Evolutionary conservation across 192 early-diverging fungal species (phyloP), one percentile per base, ranked within the genome.

Genomic region (Endogone sp.): DNA sequence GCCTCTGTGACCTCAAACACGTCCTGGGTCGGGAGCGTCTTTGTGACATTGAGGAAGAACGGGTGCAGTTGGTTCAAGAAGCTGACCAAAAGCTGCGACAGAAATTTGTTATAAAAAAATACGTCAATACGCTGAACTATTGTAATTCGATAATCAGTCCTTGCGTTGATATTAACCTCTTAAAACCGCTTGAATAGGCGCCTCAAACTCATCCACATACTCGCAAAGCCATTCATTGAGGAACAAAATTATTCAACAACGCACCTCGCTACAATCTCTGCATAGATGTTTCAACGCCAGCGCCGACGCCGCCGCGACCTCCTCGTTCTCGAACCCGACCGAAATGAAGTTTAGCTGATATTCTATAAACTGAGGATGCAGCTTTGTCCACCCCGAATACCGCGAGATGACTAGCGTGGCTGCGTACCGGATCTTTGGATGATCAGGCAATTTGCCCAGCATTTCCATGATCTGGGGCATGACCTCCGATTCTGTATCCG

Each of bases 401-500:
- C 96, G 85, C 2, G 94, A 94, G 73, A 99, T 96, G 8, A 99
- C 95, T 23, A 98, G 80, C 23, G 96, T 96, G 2, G 96, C 95
- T 0, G 97, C 95, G 69, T 98, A 97, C 67, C 91, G 90, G 78
- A 99, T 89, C 75, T 95, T 95, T 13, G 98, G 93, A 71, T 99
- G 96, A 22, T 82, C 67, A 16, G 97, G 94, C 37, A 99, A 76
- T 54, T 92, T 86, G 13, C 90, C 86, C 23, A 99, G 76, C 68
- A 95, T 82, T 37, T 89, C 86, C 95, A 99, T 97, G 49, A 99
- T 93, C 73, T 89, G 85, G 25, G 94, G 95, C 75, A 99, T 76
- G 29, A 95, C 80, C 26, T 82, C 83, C 31, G 84, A 82, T 73
- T 98, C 95, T 25, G 83, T 71, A 8, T 84, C 75, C 2, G 82